A percentile compares a stretch with the other conserved stretches of the same genome.
Evolutionary conservation across 805 yeast species (phyloP).

Genomic region (Candida suzukii): DNA sequence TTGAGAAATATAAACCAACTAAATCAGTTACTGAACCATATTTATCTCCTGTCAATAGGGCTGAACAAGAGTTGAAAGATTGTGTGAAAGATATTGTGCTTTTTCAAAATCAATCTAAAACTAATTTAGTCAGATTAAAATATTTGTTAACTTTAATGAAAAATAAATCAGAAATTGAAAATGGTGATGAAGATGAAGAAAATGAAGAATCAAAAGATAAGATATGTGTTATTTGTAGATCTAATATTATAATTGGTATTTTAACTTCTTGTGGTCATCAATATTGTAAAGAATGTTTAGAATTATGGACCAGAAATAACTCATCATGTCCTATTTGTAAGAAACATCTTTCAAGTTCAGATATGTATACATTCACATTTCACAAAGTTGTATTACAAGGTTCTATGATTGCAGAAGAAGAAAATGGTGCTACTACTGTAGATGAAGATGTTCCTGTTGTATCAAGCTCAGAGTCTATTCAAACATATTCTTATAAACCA

Average conservation of each 20-base stretch:
- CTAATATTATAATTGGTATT: constrained; percentile 64
- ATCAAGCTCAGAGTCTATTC: constrained; percentile 4
- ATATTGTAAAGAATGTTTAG: constrained; percentile 77
- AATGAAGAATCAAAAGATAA: constrained; percentile 30
- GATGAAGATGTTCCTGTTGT: not conserved
- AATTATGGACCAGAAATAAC: constrained; percentile 54
- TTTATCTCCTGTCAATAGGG: constrained; percentile 15
- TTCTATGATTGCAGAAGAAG: constrained; percentile 29
- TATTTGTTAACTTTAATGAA: constrained; percentile 38
- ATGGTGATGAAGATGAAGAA: constrained; percentile 19
- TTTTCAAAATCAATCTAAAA: not conserved
- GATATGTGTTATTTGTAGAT: constrained; percentile 74
- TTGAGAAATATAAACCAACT: constrained; percentile 40
- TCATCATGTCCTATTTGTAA: constrained; percentile 81
- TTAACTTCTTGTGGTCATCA: constrained; percentile 89
- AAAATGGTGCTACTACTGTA: constrained; percentile 1
- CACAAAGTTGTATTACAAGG: constrained; percentile 46
- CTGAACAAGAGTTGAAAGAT: constrained; percentile 11
- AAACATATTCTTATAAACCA: constrained; percentile 32
- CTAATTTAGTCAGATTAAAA: constrained; percentile 32
- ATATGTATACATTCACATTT: constrained; percentile 65
- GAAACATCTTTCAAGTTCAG: constrained; percentile 34
- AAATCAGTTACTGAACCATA: constrained; percentile 1
- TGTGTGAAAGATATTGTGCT: constrained; percentile 9
- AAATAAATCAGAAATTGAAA: constrained; percentile 8